These are phyloP conservation scores for Ploettnerulaceae sp. DNA, from an alignment of 2,329 filamentous ascomycete genomes.

Conservation along the genomic window DNA sequence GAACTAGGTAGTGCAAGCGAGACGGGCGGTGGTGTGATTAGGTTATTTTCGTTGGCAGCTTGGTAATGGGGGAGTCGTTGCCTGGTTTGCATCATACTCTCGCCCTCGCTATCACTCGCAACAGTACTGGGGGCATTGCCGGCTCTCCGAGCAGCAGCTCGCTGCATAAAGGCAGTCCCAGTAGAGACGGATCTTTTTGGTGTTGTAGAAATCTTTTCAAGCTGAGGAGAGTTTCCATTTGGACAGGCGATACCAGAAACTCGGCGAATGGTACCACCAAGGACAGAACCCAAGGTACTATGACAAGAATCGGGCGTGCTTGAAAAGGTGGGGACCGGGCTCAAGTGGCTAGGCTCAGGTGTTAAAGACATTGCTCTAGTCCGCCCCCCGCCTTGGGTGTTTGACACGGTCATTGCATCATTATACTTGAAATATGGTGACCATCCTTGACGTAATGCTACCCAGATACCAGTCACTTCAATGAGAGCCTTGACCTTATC, in stretches of 20 bases:
- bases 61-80: neutral
- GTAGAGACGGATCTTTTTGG: slow-evolving; percentile 43
- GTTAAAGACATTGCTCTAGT: slow-evolving; percentile 28
- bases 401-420: slow-evolving; percentile 25
- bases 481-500: slow-evolving; percentile 45
- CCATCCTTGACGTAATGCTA: slow-evolving; percentile 44
- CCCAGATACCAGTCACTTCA: slow-evolving; percentile 48
- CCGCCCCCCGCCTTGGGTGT: slow-evolving; percentile 14
- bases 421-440: slow-evolving; percentile 37
- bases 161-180: slow-evolving; percentile 44
- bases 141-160: slow-evolving; percentile 25
- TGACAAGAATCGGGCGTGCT: slow-evolving; percentile 27
- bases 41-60: slow-evolving; percentile 12
- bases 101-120: slow-evolving; percentile 29
- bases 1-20: slow-evolving; percentile 14
- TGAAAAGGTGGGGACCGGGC: slow-evolving; percentile 12
- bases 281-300: slow-evolving; percentile 14
- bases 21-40: neutral
- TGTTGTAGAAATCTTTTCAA: slow-evolving; percentile 13
- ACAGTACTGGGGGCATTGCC: slow-evolving; percentile 22
- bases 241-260: slow-evolving; percentile 19
- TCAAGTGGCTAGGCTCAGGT: slow-evolving; percentile 21
- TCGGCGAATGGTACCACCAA: slow-evolving; percentile 25
- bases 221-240: slow-evolving; percentile 11
- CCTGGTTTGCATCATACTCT: slow-evolving; percentile 12